Base-by-base conservation (phyloP, 2,329 filamentous ascomycete genomes). In the Aspergillus nomiae region DNA sequence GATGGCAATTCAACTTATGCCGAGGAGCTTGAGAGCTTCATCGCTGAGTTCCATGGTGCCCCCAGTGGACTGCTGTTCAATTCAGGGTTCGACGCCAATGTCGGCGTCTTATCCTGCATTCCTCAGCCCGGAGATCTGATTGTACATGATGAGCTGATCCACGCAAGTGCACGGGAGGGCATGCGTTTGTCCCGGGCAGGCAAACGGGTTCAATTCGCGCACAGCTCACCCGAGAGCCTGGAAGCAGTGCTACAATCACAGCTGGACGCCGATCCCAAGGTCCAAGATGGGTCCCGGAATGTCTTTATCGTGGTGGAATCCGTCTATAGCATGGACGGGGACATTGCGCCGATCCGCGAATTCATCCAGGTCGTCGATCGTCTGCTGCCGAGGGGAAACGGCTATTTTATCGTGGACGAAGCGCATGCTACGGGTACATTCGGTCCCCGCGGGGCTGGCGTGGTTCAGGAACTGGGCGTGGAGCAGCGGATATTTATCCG, bases 261-360 rank as follows among this genome's bases (percentile, higher is more conserved):
- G 12, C 63, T 75, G 0, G 63, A 73, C 2, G 63, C 67, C 0
- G 77, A 83, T 30, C 63, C 71, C 1, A 21, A 58, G 54, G 58
- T 86, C 0, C 51, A 51, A 0, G 58, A 65, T 0, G 84, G 85
- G 0, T 62, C 71, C 1, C 72, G 72, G 0, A 88, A 86, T 65
- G 82, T 92, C 3, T 90, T 92, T 67, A 74, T 92, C n/a, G 87
- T 86, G 0, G 82, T 92, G 0, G 90, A 92, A 68, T 86, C 85
- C 0, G 81, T 92, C 0, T 94, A 95, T 74, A 93, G 90, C 73
- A 95, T 95, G 92, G 91, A 94, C 59, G 92, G 92, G 0, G 90
- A 94, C 67, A 78, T 92, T 21, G 86, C 86, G 0, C 89, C 89
- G 0, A 78, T 95, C 12, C 70, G 72, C 12, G 83, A 87, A 7